These are phyloP conservation scores for Russula sp. DNA, from an alignment of 768 basidiomycete genomes.

Conservation along the genomic window DNA sequence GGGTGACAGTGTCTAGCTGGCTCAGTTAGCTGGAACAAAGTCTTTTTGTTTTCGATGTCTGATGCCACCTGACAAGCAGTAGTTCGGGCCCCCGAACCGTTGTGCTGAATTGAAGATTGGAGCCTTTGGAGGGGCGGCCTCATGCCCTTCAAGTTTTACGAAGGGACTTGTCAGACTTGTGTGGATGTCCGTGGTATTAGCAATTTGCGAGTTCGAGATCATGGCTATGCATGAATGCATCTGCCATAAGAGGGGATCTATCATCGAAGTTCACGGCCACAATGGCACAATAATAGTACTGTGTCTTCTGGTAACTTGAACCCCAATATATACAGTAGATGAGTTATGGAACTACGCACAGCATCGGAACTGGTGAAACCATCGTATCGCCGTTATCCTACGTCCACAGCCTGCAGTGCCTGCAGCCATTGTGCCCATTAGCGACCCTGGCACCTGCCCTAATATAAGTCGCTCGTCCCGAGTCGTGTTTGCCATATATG, in stretches of 20 bases:
- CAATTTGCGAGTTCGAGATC: not conserved
- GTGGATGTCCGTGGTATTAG: not conserved
- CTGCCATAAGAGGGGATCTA: not conserved
- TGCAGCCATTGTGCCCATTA: too few relatives aligned
- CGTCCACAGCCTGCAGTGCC: too few relatives aligned
- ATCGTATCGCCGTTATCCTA: too few relatives aligned
- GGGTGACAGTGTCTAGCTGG: constrained; percentile 9
- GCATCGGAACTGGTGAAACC: too few relatives aligned
- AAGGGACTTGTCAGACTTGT: not conserved
- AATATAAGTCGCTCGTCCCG: too few relatives aligned
- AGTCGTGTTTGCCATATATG: too few relatives aligned
- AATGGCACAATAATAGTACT: not conserved
- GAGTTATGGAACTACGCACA: too few relatives aligned
- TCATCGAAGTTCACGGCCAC: not conserved
- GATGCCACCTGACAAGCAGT: not conserved
- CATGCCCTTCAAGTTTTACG: not conserved
- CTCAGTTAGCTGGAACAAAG: not conserved
- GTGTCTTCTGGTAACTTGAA: not conserved
- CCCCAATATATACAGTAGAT: not conserved
- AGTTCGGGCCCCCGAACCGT: not conserved
- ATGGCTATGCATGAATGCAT: not conserved
- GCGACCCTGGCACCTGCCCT: too few relatives aligned
- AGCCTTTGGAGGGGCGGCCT: too few relatives aligned
- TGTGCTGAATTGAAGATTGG: not conserved
- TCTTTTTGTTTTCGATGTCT: not conserved